phyloP scores from a whole-genome alignment of 78 protist genomes.

The Trichosphaerium sp. region DNA sequence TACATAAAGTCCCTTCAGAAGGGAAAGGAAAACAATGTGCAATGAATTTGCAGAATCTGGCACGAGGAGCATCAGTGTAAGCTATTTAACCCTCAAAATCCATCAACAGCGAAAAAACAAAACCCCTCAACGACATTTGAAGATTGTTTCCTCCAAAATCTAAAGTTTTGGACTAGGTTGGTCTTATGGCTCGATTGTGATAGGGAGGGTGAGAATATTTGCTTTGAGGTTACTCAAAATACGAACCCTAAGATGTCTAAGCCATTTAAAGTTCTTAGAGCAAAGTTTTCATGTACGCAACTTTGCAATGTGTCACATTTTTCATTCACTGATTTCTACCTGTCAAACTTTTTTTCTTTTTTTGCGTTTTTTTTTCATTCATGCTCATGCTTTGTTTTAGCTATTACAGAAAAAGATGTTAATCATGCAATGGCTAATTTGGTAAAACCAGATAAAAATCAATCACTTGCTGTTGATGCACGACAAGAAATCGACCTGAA shows the following conservation, averaged over 20 bases:
- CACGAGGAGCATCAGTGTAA: no score
- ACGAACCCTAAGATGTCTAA: neutral
- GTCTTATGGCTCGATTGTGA: conserved; percentile 75
- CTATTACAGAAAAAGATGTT: conserved; percentile 6
- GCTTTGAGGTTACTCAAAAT: conserved; percentile 51
- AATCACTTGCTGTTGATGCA: conserved; percentile 47
- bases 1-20: neutral
- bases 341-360: neutral
- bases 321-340: no score
- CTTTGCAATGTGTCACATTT: no score
- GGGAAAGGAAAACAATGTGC: neutral
- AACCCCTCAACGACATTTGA: no score
- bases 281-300: conserved; percentile 46
- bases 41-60: no score
- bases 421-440: conserved; percentile 13
- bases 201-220: conserved; percentile 77
- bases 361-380: no score
- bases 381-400: neutral
- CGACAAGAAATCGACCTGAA: conserved; percentile 44
- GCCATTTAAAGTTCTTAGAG: conserved; percentile 1
- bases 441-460: conserved; percentile 22
- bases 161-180: conserved; percentile 8
- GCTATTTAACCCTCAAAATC: no score
- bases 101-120: no score
- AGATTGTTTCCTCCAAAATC: no score